Conservation (phyloP, 2,329 filamentous ascomycete species). For the Alternaria atra region DNA sequence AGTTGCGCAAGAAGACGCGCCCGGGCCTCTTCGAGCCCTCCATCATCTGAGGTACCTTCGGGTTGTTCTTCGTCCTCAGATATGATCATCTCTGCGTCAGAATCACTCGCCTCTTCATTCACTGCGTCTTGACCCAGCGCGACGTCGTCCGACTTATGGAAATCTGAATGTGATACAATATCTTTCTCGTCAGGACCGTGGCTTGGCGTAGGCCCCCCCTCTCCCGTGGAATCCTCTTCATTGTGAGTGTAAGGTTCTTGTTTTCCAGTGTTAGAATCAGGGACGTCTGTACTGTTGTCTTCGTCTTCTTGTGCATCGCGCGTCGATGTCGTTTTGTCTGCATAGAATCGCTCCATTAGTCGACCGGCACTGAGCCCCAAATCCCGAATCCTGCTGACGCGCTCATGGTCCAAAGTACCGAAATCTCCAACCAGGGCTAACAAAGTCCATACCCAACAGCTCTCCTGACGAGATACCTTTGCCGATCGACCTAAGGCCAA, state of each 20-base stretch:
- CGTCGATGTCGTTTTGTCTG: conserved; percentile 3
- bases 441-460: conserved; percentile 86
- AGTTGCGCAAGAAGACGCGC: conserved; percentile 57
- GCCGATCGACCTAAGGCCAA: conserved; percentile 70
- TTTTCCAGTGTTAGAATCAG: not conserved
- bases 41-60: conserved; percentile 18
- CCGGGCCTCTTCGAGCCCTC: conserved; percentile 60
- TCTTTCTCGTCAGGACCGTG: not conserved
- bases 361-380: conserved; percentile 79
- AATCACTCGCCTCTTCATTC: conserved; percentile 13
- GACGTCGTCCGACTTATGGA: not conserved
- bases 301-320: not conserved
- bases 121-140: not conserved
- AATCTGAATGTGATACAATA: not conserved
- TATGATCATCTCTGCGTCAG: conserved; percentile 32
- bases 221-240: not conserved
- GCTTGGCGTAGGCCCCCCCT: not conserved
- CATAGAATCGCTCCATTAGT: conserved; percentile 56
- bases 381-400: conserved; percentile 79
- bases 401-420: conserved; percentile 77
- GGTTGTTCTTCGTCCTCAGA: conserved; percentile 30
- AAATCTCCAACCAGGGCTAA: conserved; percentile 77
- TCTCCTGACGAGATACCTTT: conserved; percentile 71
- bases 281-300: not conserved
- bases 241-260: not conserved